Conservation (phyloP, 2,329 filamentous ascomycete species). For the Thelonectria discophora region DNA sequence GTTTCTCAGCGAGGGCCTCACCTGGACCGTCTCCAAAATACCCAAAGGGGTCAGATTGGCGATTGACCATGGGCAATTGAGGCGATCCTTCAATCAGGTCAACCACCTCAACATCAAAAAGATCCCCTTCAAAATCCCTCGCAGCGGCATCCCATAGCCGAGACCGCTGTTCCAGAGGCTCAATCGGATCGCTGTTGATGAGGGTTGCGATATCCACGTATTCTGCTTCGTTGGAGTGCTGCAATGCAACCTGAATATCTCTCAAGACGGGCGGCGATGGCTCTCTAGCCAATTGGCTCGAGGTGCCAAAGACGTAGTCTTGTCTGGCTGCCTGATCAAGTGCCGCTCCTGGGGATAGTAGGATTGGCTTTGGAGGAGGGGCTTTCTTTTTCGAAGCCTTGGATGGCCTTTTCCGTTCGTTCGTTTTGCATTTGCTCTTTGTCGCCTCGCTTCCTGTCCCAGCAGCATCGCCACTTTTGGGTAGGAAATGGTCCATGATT, state of each 20-base stretch:
- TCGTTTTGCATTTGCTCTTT: conserved; percentile 46
- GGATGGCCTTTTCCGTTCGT: conserved; percentile 44
- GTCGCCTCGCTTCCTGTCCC: conserved; percentile 9
- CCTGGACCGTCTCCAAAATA: conserved; percentile 38
- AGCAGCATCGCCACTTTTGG: conserved; percentile 3
- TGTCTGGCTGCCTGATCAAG: conserved; percentile 72
- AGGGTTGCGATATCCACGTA: conserved; percentile 52
- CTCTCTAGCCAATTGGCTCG: conserved; percentile 80
- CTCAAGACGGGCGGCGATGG: conserved; percentile 73
- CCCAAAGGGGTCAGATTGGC: conserved; percentile 51
- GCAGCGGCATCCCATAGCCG: conserved; percentile 77
- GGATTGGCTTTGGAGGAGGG: conserved; percentile 53
- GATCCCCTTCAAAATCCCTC: conserved; percentile 69
- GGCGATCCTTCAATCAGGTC: conserved; percentile 62
- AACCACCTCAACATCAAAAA: conserved; percentile 70
- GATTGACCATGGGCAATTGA: conserved; percentile 30
- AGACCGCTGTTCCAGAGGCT: conserved; percentile 42
- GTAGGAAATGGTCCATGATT: conserved; percentile 55
- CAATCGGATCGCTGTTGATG: conserved; percentile 51
- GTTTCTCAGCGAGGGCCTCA: neutral
- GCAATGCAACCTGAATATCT: conserved; percentile 69
- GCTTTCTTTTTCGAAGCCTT: conserved; percentile 53
- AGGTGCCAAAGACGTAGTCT: conserved; percentile 85
- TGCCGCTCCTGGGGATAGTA: conserved; percentile 76
- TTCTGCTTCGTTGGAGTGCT: conserved; percentile 61